Evolutionary conservation across 192 early-diverging fungal species (phyloP).

Genomic region (Geosiphon pyriformis): DNA sequence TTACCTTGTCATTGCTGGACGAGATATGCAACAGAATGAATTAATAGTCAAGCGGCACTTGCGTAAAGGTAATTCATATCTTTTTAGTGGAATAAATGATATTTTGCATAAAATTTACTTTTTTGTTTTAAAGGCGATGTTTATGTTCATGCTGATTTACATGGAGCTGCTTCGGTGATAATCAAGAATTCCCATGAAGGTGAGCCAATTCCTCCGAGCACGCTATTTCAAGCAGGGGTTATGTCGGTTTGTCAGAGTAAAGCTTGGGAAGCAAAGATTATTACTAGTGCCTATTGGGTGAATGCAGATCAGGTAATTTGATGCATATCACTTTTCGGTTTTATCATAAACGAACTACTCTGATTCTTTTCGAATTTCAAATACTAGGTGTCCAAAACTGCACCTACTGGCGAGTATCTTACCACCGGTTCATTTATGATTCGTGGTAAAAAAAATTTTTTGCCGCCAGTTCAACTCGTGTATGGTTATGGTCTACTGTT

Average conservation of each 20-base stretch:
- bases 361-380: neutral
- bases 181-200: constrained; percentile 72
- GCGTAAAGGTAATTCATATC: constrained; percentile 34
- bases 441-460: constrained; percentile 87
- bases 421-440: constrained; percentile 92
- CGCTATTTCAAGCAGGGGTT: constrained; percentile 89
- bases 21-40: constrained; percentile 93
- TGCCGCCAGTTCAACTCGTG: constrained; percentile 89
- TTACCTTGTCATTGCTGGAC: constrained; percentile 87
- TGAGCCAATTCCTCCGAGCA: constrained; percentile 75
- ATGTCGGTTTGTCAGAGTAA: constrained; percentile 92
- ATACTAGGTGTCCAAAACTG: constrained; percentile 70
- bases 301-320: constrained; percentile 56
- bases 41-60: constrained; percentile 73
- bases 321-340: neutral
- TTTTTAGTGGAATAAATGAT: neutral
- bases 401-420: constrained; percentile 88
- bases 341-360: neutral
- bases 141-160: constrained; percentile 89
- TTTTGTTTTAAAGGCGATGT: constrained; percentile 68
- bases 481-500: constrained; percentile 98
- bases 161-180: constrained; percentile 85
- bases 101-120: constrained; percentile 12
- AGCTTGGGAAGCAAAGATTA: constrained; percentile 97
- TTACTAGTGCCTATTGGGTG: constrained; percentile 95